Conservation (phyloP, 2,329 filamentous ascomycete species). For the Triangularia setosa region DNA sequence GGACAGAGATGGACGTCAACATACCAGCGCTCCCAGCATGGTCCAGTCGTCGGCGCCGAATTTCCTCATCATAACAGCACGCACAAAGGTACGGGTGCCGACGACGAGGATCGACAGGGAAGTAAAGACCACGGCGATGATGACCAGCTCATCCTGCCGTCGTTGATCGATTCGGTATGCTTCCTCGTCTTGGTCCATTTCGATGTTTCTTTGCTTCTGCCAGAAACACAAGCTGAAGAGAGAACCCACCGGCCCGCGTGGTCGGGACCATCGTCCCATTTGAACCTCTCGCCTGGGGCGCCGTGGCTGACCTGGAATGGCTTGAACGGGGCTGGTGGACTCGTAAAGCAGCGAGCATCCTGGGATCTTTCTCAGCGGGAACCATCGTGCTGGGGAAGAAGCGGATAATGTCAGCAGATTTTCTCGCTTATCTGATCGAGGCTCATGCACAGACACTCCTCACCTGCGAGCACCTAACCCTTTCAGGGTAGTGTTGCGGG, state of each 20-base stretch:
- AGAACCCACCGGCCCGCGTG: not conserved
- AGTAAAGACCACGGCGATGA: not conserved
- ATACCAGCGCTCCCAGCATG: not conserved
- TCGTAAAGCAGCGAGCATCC: not conserved
- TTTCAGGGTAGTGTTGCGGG: not conserved
- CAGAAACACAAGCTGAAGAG: not conserved
- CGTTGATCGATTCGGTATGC: not conserved
- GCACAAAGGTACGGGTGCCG: not conserved
- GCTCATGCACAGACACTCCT: not conserved
- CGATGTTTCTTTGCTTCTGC: not conserved
- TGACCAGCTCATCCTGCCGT: not conserved
- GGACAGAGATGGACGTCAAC: not conserved
- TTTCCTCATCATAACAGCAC: not conserved
- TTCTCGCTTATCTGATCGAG: not conserved
- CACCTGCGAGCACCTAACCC: not conserved
- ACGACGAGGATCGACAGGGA: constrained; percentile 1
- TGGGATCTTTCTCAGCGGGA: too few relatives aligned
- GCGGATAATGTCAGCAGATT: not conserved
- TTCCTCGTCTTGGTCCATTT: not conserved
- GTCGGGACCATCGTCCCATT: not conserved
- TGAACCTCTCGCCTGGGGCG: not conserved
- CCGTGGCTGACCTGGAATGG: not conserved
- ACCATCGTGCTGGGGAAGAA: not conserved
- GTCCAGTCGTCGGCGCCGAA: constrained; percentile 1
- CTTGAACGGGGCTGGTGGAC: not conserved